Evolutionary conservation across 371 early-diverging fungal genomes (phyloP).

Genomic region (Apophysomyces trapeziformis): DNA sequence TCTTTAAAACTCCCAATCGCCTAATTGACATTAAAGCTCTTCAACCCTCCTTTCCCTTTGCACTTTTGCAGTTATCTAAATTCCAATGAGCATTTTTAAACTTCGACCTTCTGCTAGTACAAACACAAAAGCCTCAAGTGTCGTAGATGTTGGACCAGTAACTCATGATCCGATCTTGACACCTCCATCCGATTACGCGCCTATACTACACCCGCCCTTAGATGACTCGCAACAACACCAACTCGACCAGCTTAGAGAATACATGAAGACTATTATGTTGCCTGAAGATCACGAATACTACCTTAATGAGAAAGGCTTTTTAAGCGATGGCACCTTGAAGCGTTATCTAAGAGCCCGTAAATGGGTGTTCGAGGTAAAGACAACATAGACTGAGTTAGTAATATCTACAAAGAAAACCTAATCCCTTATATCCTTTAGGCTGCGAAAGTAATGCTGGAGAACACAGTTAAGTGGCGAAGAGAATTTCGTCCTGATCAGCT

Average conservation of each 20-base stretch:
- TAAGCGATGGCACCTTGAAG: constrained; percentile 55
- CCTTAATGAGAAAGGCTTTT: constrained; percentile 47
- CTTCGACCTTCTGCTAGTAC: constrained; percentile 17
- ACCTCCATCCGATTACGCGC: constrained; percentile 25
- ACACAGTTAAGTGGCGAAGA: constrained; percentile 75
- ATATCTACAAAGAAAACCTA: not conserved
- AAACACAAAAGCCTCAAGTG: not conserved
- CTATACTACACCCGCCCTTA: constrained; percentile 33
- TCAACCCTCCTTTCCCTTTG: not conserved
- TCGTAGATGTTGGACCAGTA: constrained; percentile 3
- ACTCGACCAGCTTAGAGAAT: constrained; percentile 48
- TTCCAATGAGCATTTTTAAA: constrained; percentile 30
- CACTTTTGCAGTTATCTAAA: not conserved
- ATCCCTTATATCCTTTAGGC: constrained; percentile 20
- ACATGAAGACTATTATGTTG: constrained; percentile 48
- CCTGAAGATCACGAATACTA: constrained; percentile 45
- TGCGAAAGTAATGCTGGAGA: constrained; percentile 62
- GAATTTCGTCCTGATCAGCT: constrained; percentile 71
- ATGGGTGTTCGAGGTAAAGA: constrained; percentile 53
- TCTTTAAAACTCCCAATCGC: no score
- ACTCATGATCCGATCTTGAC: constrained; percentile 26
- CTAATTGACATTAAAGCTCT: not conserved
- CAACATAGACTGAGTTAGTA: not conserved
- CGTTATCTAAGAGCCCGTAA: constrained; percentile 77
- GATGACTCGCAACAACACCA: constrained; percentile 46